Percentiles rank a stretch among this genome's conserved stretches.
Conservation (phyloP, 768 basidiomycete species). For the Psilocybe sp. region DNA sequence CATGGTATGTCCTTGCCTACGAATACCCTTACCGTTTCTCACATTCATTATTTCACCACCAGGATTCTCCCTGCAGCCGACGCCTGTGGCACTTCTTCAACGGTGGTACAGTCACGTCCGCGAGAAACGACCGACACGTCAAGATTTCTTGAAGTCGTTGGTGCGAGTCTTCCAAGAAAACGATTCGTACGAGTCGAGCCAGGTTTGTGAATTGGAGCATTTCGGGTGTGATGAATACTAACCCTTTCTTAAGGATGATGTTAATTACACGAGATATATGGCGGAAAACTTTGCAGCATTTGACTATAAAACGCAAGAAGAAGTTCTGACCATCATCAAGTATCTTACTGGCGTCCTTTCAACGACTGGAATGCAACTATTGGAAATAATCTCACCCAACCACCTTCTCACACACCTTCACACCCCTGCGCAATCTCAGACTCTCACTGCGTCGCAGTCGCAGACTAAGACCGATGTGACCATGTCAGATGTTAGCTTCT, state of each 20-base stretch:
- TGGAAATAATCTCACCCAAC: constrained; percentile 70
- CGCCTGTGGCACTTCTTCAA: constrained; percentile 74
- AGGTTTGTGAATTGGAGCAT: constrained; percentile 34
- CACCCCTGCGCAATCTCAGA: constrained; percentile 13
- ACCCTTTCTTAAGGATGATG: constrained; percentile 56
- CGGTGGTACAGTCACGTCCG: constrained; percentile 90
- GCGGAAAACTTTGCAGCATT: constrained; percentile 90
- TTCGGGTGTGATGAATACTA: neutral
- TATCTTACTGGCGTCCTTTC: constrained; percentile 73
- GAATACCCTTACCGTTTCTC: neutral
- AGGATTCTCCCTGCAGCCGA: constrained; percentile 68
- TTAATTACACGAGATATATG: constrained; percentile 88
- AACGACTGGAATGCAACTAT: constrained; percentile 77
- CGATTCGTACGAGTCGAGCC: constrained; percentile 50
- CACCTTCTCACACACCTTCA: constrained; percentile 66
- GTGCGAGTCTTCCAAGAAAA: constrained; percentile 81
- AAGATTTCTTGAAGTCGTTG: constrained; percentile 85
- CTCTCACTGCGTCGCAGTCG: neutral
- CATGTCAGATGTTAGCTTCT: neutral
- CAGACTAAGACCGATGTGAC: neutral
- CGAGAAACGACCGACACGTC: constrained; percentile 83
- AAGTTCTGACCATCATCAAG: constrained; percentile 83
- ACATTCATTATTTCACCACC: neutral
- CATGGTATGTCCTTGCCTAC: constrained; percentile 41
- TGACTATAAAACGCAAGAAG: constrained; percentile 95